Conservation (phyloP, 306 rosid species). For the Argentina anserina region DNA sequence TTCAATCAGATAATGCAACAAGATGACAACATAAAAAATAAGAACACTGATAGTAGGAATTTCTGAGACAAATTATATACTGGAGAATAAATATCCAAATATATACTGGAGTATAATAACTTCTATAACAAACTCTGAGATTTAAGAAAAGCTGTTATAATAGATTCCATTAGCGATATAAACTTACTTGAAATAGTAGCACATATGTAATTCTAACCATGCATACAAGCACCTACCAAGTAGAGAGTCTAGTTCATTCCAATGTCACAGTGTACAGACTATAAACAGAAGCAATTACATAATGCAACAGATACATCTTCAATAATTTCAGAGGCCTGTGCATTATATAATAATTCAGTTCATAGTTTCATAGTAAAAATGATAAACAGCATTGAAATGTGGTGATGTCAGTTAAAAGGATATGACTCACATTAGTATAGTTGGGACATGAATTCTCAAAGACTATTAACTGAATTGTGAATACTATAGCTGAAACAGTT, state of each 20-base stretch:
- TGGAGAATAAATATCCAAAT: not conserved
- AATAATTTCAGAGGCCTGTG: not conserved
- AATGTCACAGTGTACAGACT: not conserved
- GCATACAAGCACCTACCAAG: not conserved
- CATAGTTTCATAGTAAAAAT: not conserved
- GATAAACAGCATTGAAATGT: not conserved
- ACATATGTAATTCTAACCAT: not conserved
- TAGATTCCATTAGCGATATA: not conserved
- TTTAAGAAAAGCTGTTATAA: not conserved
- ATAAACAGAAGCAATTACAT: not conserved
- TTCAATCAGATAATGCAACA: conserved; percentile 5
- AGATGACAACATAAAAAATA: conserved; percentile 7
- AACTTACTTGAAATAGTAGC: not conserved
- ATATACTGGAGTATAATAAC: not conserved
- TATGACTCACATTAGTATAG: not conserved
- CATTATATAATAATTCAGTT: not conserved
- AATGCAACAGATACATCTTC: not conserved
- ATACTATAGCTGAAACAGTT: not conserved
- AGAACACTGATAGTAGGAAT: not conserved
- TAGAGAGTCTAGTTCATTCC: conserved; percentile 1
- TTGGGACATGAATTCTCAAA: not conserved
- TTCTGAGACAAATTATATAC: not conserved
- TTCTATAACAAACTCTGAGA: not conserved
- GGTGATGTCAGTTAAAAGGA: not conserved
- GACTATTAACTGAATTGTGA: not conserved